Base-by-base conservation (phyloP, 208 protist species). In the Trypanosoma lewisi region DNA sequence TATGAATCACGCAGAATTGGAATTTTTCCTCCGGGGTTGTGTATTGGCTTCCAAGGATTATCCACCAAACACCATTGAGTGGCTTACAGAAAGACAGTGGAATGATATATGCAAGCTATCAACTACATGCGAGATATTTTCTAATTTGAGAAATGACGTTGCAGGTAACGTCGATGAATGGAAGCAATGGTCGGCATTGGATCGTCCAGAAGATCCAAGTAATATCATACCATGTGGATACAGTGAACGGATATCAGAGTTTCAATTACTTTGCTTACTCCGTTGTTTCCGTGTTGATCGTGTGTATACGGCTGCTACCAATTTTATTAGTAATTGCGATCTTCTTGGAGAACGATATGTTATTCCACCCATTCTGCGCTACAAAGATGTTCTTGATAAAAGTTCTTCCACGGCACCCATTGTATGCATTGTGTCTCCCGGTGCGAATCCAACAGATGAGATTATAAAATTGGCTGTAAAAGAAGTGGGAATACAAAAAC, bases 21-120 rank as follows among this genome's bases (percentile, higher is more conserved):
- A 99, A 70, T 99, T 99, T 77, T 98, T 99, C 71, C 80, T 99
- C 25, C 98, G 98, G 44, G 98, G 98, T 45, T 99, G 98, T 69
- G 82, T 98, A 17, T 70, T 96, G 8, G 83, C 98, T n/a, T 91
- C 92, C 25, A 97, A 98, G 71, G 71, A 82, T 66, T 95, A 85
- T 57, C 81, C 86, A 47, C 37, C 75, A 14, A 97, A 95, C 69
- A 93, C 93, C 28, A 67, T 78, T 19, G 58, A 75, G 11, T 99
- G 97, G 97, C 68, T 99, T 28, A 88, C 96, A 34, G 96, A 98
- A 62, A 68, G 96, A 34, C 93, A 98, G 58, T 99, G 98, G 98
- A 94, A 98, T 49, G 96, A 99, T 75, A 34, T 98, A 8, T 92
- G 93, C 77, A 92, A 90, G 73, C 75, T 99, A 11, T 25, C 75